Conservation (phyloP, 306 rosid species). For the Prunus mume region DNA sequence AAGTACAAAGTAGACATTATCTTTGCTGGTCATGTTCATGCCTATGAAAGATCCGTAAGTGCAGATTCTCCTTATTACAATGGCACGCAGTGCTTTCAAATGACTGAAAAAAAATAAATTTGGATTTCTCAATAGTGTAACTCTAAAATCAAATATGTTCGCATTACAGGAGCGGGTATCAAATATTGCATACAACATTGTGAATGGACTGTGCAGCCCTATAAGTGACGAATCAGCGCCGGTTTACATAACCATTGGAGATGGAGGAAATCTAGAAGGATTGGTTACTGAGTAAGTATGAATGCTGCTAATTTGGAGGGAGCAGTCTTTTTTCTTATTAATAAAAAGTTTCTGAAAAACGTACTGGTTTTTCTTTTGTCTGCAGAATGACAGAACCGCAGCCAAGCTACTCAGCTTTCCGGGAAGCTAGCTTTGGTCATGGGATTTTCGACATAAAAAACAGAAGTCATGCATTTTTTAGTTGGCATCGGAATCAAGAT, state of each 20-base stretch:
- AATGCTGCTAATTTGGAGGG: not conserved
- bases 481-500: constrained; percentile 71
- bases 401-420: constrained; percentile 71
- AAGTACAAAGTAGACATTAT: constrained; percentile 55
- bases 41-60: constrained; percentile 74
- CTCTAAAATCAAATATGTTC: not conserved
- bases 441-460: constrained; percentile 63
- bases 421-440: constrained; percentile 78
- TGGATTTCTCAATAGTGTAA: too few species aligned
- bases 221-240: constrained; percentile 47
- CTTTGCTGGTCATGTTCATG: constrained; percentile 68
- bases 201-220: constrained; percentile 53
- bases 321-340: not conserved
- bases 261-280: constrained; percentile 87
- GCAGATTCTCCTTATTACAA: not conserved
- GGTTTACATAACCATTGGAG: constrained; percentile 76
- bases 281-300: constrained; percentile 48
- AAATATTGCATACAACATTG: constrained; percentile 53
- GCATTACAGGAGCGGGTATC: constrained; percentile 62
- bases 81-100: too few species aligned
- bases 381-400: constrained; percentile 76
- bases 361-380: not conserved
- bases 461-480: constrained; percentile 52
- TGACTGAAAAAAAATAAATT: too few species aligned
- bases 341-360: not conserved